These are phyloP conservation scores for Solanum chiquidenum DNA, from an alignment of 257 asterid genomes.

Conservation along the genomic window DNA sequence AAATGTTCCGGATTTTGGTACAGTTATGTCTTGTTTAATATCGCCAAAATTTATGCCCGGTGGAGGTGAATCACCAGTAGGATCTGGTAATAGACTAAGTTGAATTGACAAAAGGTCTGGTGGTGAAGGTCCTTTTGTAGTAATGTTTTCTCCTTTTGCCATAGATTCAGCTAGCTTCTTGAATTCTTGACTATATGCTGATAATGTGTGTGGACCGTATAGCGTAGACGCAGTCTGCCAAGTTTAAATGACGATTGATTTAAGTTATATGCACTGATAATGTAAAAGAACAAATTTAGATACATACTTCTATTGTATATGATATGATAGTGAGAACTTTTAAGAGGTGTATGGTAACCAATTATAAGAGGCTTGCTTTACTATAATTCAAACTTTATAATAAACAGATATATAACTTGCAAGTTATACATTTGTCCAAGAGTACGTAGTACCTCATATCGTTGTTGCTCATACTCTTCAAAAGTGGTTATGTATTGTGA, in stretches of 20 bases:
- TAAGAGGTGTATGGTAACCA: background rate
- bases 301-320: background rate
- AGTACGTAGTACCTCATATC: slow-evolving; percentile 33
- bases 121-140: slow-evolving; percentile 27
- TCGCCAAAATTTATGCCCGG: slow-evolving; percentile 40
- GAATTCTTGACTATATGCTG: slow-evolving; percentile 67
- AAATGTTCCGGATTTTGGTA: slow-evolving; percentile 2
- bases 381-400: background rate
- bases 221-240: slow-evolving; percentile 53
- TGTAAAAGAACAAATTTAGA: background rate
- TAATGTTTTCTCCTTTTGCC: slow-evolving; percentile 24
- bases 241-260: background rate
- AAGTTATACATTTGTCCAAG: background rate
- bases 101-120: slow-evolving; percentile 48
- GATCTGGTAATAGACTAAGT: slow-evolving; percentile 26
- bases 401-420: background rate
- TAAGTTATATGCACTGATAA: background rate
- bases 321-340: background rate
- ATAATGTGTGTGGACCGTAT: slow-evolving; percentile 52
- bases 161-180: slow-evolving; percentile 37
- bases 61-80: slow-evolving; percentile 45
- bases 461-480: slow-evolving; percentile 49
- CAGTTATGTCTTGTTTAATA: slow-evolving; percentile 21
- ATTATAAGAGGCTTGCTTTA: background rate
- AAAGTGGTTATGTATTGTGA: slow-evolving; percentile 45